Percentiles rank a stretch among this genome's conserved stretches.
These are phyloP conservation scores for Boletus vermiculosoides DNA, from an alignment of 768 basidiomycete genomes.

Conservation along the genomic window DNA sequence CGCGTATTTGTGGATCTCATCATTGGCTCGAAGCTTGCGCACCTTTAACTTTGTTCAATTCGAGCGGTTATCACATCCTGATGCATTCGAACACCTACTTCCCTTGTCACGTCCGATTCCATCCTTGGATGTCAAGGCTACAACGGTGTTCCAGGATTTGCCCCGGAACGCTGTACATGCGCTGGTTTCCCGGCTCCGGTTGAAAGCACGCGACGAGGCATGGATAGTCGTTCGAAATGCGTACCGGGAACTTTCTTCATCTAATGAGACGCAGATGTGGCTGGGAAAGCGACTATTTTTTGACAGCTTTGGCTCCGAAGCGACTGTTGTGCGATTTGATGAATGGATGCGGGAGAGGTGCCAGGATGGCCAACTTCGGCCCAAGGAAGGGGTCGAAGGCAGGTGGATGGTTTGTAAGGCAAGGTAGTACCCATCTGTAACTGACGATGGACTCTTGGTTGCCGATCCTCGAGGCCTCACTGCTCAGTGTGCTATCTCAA, in stretches of 20 bases:
- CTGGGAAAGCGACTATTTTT: constrained; percentile 49
- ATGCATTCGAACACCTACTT: constrained; percentile 27
- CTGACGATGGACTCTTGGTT: neutral
- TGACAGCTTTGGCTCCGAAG: constrained; percentile 33
- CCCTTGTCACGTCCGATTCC: neutral
- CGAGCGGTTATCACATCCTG: constrained; percentile 41
- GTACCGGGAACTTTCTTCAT: constrained; percentile 56
- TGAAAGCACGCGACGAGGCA: constrained; percentile 49
- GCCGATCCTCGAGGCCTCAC: too few species aligned
- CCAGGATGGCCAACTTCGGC: constrained; percentile 46
- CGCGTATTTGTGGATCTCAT: constrained; percentile 49
- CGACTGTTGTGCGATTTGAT: constrained; percentile 36
- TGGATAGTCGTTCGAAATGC: constrained; percentile 61
- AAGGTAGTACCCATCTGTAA: constrained; percentile 26
- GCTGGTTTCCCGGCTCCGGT: constrained; percentile 48
- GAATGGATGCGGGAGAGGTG: constrained; percentile 52
- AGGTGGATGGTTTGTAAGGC: constrained; percentile 63
- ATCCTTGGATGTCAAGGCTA: neutral
- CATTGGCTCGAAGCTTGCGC: constrained; percentile 52
- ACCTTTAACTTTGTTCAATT: constrained; percentile 54
- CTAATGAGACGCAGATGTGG: constrained; percentile 45
- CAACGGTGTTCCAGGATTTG: constrained; percentile 20
- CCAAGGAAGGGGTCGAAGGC: constrained; percentile 56
- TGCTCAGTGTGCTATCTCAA: neutral
- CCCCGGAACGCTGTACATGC: constrained; percentile 42